Conservation (phyloP, 164 flowering plant genomes). For the Vitis cinerea region DNA sequence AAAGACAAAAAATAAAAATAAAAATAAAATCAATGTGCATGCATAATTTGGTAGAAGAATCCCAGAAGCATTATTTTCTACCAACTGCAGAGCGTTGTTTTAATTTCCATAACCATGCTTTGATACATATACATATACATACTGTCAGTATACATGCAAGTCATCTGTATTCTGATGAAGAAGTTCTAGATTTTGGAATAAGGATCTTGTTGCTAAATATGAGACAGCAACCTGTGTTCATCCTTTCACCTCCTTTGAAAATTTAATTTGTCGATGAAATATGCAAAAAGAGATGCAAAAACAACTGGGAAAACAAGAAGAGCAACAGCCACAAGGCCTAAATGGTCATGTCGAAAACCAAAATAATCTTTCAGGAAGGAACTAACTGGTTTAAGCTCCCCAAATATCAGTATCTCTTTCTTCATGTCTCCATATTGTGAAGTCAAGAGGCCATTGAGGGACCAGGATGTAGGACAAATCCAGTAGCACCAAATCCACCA, state of each 20-base stretch:
- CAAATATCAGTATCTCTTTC: conserved; percentile 18
- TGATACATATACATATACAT: no score
- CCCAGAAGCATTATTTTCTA: no score
- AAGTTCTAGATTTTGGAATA: no score
- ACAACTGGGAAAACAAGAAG: conserved; percentile 20
- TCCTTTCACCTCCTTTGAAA: conserved; percentile 34
- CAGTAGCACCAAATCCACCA: conserved; percentile 36
- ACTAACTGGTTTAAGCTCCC: conserved; percentile 15
- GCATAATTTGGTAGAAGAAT: no score
- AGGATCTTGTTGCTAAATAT: no score
- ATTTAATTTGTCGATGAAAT: conserved; percentile 33
- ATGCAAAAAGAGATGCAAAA: conserved; percentile 35
- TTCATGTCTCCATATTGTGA: conserved; percentile 31
- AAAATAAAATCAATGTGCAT: no score
- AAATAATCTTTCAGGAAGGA: conserved; percentile 18
- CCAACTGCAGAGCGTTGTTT: no score
- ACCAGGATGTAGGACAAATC: conserved; percentile 30
- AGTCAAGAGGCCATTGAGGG: conserved; percentile 22
- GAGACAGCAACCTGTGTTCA: no score
- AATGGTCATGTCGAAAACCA: conserved; percentile 16
- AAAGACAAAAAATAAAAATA: no score
- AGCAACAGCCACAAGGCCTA: conserved; percentile 10
- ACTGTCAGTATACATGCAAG: no score
- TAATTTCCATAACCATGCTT: no score
- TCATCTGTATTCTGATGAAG: no score